Percentiles rank a stretch among this genome's conserved stretches.
Evolutionary conservation across 345 rosid genomes (phyloP).

Genomic region (Luvunga scandens): DNA sequence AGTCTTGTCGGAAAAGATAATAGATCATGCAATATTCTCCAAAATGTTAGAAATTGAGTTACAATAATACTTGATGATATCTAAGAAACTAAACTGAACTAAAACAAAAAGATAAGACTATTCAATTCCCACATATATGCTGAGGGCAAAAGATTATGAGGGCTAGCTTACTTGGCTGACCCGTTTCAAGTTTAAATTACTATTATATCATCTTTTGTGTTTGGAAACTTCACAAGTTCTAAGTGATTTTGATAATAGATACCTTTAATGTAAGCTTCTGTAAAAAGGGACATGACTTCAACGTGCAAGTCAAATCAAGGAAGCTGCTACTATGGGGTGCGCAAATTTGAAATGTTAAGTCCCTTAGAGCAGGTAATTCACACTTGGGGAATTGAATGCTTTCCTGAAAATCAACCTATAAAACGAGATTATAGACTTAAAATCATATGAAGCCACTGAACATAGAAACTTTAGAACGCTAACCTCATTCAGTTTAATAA

Average conservation of each 20-base stretch:
- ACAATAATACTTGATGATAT: neutral
- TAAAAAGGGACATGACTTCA: neutral
- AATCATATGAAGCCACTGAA: no score
- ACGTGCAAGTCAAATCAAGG: neutral
- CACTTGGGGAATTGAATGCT: neutral
- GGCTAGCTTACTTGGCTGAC: no score
- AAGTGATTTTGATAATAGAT: neutral
- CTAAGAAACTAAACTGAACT: no score
- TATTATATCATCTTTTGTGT: no score
- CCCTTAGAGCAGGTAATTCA: neutral
- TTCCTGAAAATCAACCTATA: neutral
- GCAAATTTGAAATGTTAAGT: neutral
- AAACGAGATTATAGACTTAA: neutral
- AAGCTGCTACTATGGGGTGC: neutral
- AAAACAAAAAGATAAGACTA: no score
- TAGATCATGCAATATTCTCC: neutral
- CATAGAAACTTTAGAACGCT: neutral
- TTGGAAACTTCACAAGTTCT: neutral
- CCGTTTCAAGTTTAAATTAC: neutral
- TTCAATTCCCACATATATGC: no score
- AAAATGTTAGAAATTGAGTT: no score
- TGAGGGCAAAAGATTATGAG: no score
- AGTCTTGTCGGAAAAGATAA: neutral
- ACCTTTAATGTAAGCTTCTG: neutral
- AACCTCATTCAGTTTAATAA: slow-evolving; percentile 1